Conservation (phyloP, 2,329 filamentous ascomycete genomes). For the Eutypa lata region DNA sequence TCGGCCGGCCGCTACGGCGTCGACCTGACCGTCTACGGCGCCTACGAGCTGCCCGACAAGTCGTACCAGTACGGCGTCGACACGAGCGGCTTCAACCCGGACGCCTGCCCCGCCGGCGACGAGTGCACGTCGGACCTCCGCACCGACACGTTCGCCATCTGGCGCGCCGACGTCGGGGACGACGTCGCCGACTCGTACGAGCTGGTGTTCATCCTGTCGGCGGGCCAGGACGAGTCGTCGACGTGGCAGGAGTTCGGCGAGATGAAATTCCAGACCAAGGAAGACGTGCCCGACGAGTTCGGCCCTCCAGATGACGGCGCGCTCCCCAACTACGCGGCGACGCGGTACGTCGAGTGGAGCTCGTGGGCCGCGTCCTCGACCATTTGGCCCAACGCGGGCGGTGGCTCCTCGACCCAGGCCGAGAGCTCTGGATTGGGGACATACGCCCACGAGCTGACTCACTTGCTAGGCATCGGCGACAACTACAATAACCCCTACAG, state of each 20-base stretch:
- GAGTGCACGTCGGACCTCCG: constrained; percentile 46
- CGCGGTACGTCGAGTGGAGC: constrained; percentile 51
- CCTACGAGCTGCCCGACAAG: constrained; percentile 45
- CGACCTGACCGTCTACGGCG: constrained; percentile 49
- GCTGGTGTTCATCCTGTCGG: constrained; percentile 51
- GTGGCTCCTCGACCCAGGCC: constrained; percentile 49
- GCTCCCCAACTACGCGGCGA: constrained; percentile 44
- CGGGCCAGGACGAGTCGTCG: constrained; percentile 52
- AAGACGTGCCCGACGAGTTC: constrained; percentile 46
- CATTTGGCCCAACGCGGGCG: constrained; percentile 53
- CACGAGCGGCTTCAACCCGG: constrained; percentile 39
- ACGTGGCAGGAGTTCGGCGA: constrained; percentile 57
- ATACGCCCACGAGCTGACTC: constrained; percentile 51
- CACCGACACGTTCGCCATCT: constrained; percentile 45
- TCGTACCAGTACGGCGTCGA: constrained; percentile 51
- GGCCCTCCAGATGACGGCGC: constrained; percentile 43
- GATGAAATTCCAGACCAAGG: constrained; percentile 46
- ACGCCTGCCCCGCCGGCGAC: constrained; percentile 39
- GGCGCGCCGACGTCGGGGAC: constrained; percentile 50
- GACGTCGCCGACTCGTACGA: constrained; percentile 45
- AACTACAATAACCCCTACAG: constrained; percentile 55
- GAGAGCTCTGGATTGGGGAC: constrained; percentile 52
- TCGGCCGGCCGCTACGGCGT: constrained; percentile 50
- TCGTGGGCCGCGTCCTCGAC: constrained; percentile 48
- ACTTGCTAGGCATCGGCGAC: constrained; percentile 50